Evolutionary conservation across 1,284 basidiomycete genomes (phyloP), one percentile per base, ranked within the genome.

Genomic region (Papiliotrema nemorosa): DNA sequence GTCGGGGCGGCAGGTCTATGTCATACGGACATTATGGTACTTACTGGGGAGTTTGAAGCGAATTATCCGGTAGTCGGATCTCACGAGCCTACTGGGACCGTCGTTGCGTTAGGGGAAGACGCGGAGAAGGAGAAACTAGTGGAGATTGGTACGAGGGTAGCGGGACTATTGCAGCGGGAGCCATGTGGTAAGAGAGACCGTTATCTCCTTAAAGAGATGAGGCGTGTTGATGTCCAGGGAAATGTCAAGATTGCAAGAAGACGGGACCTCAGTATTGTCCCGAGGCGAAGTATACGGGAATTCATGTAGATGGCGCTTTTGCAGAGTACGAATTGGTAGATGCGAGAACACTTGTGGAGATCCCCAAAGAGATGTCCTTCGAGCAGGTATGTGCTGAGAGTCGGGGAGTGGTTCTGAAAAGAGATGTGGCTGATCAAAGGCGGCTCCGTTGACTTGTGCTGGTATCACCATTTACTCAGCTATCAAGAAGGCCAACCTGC

Each of bases 381-480:
- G 57, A 63, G 33, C 57, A 60, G 52, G 62, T 56, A n/a, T 6
- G 3, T 31, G n/a, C 21, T 26, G 13, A 3, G 20, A 3, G 22
- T 9, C 16, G 18, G 5, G 31, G 18, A 21, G 6, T 27, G 16
- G 14, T 29, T 26, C 25, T 29, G 14, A 3, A 44, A n/a, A n/a
- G n/a, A 14, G 35, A 18, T 20, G 10, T 7, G 7, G 35, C 35
- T 37, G 35, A 37, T 42, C 2, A n/a, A 43, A 65, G 59, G 63
- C 61, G 5, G 63, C 63, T 2, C 59, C 63, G 25, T 36, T 66
- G 22, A 62, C 56, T 5, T 66, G 63, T 50, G 63, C 63, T 3
- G 63, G 63, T 4, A 50, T 66, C 13, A 63, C 63, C 3, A 60
- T 62, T 12, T 66, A 63, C 37, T 39, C 48, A 3, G 59, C 56